These are phyloP conservation scores for Ophiorrhiza pumila DNA, from an alignment of 257 asterid genomes.

Conservation along the genomic window DNA sequence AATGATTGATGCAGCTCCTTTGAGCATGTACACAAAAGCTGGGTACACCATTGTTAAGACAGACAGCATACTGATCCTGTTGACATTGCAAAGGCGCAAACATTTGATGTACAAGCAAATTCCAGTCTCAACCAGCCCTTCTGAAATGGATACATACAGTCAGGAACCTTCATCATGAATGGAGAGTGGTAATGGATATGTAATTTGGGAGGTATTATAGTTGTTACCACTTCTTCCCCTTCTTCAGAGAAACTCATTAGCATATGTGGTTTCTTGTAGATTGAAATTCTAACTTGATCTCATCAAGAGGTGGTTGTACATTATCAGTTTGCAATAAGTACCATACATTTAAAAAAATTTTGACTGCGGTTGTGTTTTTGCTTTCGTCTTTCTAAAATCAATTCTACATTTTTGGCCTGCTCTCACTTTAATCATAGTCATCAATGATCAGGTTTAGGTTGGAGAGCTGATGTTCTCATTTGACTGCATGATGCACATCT, in stretches of 20 bases:
- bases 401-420: background rate
- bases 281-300: conserved; percentile 1
- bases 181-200: conserved; percentile 17
- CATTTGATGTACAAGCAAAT: conserved; percentile 83
- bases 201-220: conserved; percentile 33
- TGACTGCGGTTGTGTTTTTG: background rate
- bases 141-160: conserved; percentile 32
- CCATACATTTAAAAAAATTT: background rate
- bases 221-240: background rate
- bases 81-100: conserved; percentile 82
- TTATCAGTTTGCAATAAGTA: background rate
- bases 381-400: background rate
- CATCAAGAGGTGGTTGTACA: conserved; percentile 1
- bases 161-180: conserved; percentile 35
- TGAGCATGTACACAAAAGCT: conserved; percentile 76
- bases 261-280: conserved; percentile 4
- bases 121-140: conserved; percentile 39
- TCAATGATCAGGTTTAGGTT: background rate
- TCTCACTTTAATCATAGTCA: background rate
- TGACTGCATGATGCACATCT: background rate
- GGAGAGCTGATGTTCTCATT: background rate
- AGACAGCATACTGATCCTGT: conserved; percentile 68
- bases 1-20: conserved; percentile 76
- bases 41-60: conserved; percentile 73
- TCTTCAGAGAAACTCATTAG: background rate